Evolutionary conservation across 805 yeast genomes (phyloP).

Genomic region (Yamadazyma laniorum): DNA sequence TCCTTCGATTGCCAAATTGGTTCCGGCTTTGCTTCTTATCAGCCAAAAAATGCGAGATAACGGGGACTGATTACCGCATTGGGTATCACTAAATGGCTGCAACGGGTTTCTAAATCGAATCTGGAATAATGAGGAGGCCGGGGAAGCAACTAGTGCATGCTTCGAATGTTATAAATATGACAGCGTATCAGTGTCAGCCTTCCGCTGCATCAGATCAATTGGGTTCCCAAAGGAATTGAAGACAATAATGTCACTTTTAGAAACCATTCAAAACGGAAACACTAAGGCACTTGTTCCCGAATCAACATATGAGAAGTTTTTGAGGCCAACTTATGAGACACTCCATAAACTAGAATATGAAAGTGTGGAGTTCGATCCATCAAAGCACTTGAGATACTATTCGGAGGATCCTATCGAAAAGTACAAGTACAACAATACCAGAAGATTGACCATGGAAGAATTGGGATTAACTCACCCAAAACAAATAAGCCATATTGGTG

Average conservation of each 20-base stretch:
- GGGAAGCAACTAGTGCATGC: no score
- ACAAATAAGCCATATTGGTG: slow-evolving; percentile 56
- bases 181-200: no score
- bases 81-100: slow-evolving; percentile 5
- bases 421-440: slow-evolving; percentile 22
- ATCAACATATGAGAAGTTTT: slow-evolving; percentile 28
- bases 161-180: neutral
- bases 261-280: slow-evolving; percentile 36
- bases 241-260: slow-evolving; percentile 11
- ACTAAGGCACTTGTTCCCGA: slow-evolving; percentile 22
- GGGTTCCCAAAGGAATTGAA: no score
- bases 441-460: slow-evolving; percentile 45
- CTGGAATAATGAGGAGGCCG: slow-evolving; percentile 6
- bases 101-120: slow-evolving; percentile 5
- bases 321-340: slow-evolving; percentile 28
- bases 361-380: slow-evolving; percentile 29
- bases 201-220: no score
- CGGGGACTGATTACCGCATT: slow-evolving; percentile 9
- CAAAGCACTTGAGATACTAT: slow-evolving; percentile 29
- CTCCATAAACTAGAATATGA: slow-evolving; percentile 2
- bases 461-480: slow-evolving; percentile 44
- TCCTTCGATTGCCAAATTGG: neutral
- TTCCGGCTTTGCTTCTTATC: slow-evolving; percentile 1
- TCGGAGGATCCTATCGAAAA: slow-evolving; percentile 14
- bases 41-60: slow-evolving; percentile 4